These are phyloP conservation scores for Heliamphora exappendiculata DNA, from an alignment of 148 eudicot species.

Conservation along the genomic window DNA sequence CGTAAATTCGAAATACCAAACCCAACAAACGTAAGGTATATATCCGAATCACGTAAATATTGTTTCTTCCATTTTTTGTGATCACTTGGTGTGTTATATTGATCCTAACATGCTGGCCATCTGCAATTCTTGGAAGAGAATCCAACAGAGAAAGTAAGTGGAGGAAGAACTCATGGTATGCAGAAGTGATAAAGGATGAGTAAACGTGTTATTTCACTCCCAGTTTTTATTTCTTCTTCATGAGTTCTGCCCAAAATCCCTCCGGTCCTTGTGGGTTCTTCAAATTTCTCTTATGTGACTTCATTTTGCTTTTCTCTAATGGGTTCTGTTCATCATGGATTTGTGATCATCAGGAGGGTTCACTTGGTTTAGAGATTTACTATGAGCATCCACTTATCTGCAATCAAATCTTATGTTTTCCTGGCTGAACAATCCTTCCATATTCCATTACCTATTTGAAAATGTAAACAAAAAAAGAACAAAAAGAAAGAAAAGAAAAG, in stretches of 20 bases:
- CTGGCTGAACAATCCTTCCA: conserved; percentile 65
- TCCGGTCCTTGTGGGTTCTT: conserved; percentile 24
- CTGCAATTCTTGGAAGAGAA: conserved; percentile 67
- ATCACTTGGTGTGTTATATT: too few species aligned
- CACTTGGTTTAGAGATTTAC: conserved; percentile 59
- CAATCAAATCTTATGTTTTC: conserved; percentile 59
- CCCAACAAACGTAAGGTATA: too few species aligned
- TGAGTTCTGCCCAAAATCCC: conserved; percentile 22
- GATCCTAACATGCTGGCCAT: conserved; percentile 85
- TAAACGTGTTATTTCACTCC: conserved; percentile 69
- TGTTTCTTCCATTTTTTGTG: too few species aligned
- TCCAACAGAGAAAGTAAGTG: conserved; percentile 61
- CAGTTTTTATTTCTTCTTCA: conserved; percentile 60
- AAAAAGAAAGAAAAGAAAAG: too few species aligned
- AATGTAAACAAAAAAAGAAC: too few species aligned
- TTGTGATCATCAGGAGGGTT: conserved; percentile 28
- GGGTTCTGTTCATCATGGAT: conserved; percentile 10
- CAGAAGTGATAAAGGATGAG: conserved; percentile 55
- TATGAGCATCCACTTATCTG: conserved; percentile 64
- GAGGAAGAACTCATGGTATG: conserved; percentile 84
- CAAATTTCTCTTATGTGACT: conserved; percentile 33
- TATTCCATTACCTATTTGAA: conserved; percentile 68
- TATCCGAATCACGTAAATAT: too few species aligned
- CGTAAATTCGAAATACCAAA: too few species aligned
- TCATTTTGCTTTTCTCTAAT: conserved; percentile 26